Base-by-base conservation (phyloP, 2,329 filamentous ascomycete species). In the Paraphoma chrysanthemicola region DNA sequence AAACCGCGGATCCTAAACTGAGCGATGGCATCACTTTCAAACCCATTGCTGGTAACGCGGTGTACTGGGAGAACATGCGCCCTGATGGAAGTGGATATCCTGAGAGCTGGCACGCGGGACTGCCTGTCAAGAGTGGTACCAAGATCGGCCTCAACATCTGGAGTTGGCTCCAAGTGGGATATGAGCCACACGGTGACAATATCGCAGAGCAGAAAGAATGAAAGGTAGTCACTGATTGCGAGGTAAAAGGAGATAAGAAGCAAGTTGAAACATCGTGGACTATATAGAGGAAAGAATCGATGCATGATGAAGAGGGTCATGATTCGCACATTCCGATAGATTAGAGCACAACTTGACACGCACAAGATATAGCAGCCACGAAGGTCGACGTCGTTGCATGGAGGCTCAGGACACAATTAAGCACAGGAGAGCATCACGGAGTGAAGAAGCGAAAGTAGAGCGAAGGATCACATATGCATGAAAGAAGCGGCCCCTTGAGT, bases 61-160 rank as follows among this genome's bases (percentile, higher is more conserved):
- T 88, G 1, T 88, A 84, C 56, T 88, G 86, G 86, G 82, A 84
- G 74, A 88, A 88, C 70, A 77, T 88, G 54, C 76, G 81, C 39
- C 59, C 75, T 0, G 83, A 87, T 71, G 85, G 86, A 2, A 78
- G 74, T 18, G 85, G 85, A 11, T 86, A 85, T 65, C 77, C 79
- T 54, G 84, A 88, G 72, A 85, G 83, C 31, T 85, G 85, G 79
- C 86, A 88, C 79, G 85, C 85, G 43, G 85, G 84, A 5, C 76
- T 87, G 66, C 85, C 86, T 8, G 85, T 88, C 0, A 72, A 74
- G 47, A 77, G 72, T 41, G 86, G 86, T 2, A 78, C 75, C 38
- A 88, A 88, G 76, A 80, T 88, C 54, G 86, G 86, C 0, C 71
- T 88, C 73, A 88, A 88, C 74, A 86, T 88, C 58, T 88, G 86